These are phyloP conservation scores for Fraxinus cuspidata DNA, from an alignment of 257 asterid species.

Conservation along the genomic window DNA sequence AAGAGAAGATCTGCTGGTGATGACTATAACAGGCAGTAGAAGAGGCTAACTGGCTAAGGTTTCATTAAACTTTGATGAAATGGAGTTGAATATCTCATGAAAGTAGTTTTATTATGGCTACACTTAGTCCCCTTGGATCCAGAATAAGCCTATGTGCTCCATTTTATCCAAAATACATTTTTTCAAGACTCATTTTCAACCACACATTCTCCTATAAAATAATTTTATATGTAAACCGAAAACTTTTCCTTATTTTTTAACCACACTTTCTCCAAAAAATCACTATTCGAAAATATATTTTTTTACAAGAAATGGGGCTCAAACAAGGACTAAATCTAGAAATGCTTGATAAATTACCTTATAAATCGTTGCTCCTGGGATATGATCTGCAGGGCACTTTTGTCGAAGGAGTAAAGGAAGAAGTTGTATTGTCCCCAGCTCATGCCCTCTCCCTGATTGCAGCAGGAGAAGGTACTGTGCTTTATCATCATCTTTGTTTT, in stretches of 20 bases:
- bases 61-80: background rate
- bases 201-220: too few relatives aligned
- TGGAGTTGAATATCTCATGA: background rate
- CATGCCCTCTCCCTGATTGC: constrained; percentile 99
- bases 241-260: too few relatives aligned
- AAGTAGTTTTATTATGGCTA: background rate
- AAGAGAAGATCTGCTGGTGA: background rate
- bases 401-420: constrained; percentile 98
- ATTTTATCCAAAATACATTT: too few relatives aligned
- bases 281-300: too few relatives aligned
- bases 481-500: constrained; percentile 5
- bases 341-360: background rate
- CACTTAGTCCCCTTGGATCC: background rate
- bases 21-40: background rate
- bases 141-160: background rate
- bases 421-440: constrained; percentile 95
- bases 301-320: too few relatives aligned
- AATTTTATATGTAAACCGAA: too few relatives aligned
- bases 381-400: constrained; percentile 74
- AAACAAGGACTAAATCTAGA: background rate
- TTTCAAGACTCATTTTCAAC: too few relatives aligned
- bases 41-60: background rate
- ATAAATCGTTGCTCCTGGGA: background rate
- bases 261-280: too few relatives aligned
- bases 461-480: constrained; percentile 90